Percentiles rank a stretch among this genome's conserved stretches.
Evolutionary conservation across 208 protist species (phyloP).

Genomic region (Acanthamoeba triangularis): DNA sequence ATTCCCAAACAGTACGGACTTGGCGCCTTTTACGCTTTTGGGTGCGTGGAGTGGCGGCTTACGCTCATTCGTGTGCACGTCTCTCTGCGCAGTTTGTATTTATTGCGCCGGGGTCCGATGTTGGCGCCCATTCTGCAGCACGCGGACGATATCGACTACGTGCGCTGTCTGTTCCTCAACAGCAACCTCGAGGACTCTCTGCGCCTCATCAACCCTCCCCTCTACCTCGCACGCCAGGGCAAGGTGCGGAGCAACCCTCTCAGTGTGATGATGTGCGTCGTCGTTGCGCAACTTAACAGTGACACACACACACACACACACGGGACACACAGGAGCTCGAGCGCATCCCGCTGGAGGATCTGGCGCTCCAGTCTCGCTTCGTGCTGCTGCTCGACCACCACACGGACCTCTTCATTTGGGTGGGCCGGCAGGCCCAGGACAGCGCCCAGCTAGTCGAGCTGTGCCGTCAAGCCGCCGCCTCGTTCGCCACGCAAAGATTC

Average conservation of each 20-base stretch:
- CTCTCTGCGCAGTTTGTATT: conserved; percentile 30
- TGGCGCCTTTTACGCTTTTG: neutral
- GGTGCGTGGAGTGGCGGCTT: neutral
- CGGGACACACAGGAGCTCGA: neutral
- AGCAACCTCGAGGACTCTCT: conserved; percentile 41
- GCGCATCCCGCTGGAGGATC: conserved; percentile 22
- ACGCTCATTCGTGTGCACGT: neutral
- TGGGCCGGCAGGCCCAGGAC: conserved; percentile 10
- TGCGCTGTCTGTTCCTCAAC: conserved; percentile 64
- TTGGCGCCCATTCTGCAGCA: conserved; percentile 70
- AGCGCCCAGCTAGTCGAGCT: neutral
- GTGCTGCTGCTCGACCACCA: conserved; percentile 60
- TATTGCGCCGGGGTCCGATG: conserved; percentile 56
- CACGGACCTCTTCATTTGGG: conserved; percentile 71
- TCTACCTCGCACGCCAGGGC: neutral
- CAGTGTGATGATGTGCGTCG: neutral
- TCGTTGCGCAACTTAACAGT: neutral
- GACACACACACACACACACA: neutral
- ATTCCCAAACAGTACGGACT: conserved; percentile 13
- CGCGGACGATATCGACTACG: conserved; percentile 67
- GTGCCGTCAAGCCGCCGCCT: neutral
- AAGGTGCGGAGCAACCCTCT: neutral
- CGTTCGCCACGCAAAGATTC: neutral
- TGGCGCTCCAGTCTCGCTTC: conserved; percentile 23
- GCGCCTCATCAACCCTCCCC: conserved; percentile 63